Base-by-base conservation (phyloP, 2,329 filamentous ascomycete species). In the Penicillium fuscoglaucum region DNA sequence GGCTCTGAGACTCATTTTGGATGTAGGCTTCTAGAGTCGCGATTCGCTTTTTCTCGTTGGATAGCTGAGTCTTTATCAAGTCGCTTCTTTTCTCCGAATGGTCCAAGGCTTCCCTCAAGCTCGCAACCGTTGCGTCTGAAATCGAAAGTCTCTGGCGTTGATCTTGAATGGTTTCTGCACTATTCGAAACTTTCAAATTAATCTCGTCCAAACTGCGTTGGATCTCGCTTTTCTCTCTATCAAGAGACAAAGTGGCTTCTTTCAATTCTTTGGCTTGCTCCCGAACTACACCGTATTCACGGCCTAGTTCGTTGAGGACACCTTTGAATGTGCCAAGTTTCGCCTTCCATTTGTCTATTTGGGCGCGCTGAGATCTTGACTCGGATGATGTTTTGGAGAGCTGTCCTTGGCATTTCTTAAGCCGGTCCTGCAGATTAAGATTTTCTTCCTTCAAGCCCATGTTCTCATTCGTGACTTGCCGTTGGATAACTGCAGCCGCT, bases 331-430 rank as follows among this genome's bases (percentile, higher is more conserved):
- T 74, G 6, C 55, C 50, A 7, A 77, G 56, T 35, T 71, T 75
- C 6, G 57, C 51, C 58, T 72, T 77, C 74, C 74, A 77, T 29
- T 64, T 60, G 19, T 71, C 69, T 28, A 74, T 57, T 19, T 70
- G 68, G 8, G 65, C 54, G 37, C 60, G 62, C 9, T 68, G 64
- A 6, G 59, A 43, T 9, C 61, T 65, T 3, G 62, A 54, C 15
- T 74, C 66, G 4, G 52, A 60, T 19, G 63, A 50, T 21, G 63
- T 64, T 40, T 66, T 67, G 33, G 65, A 58, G 12, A 70, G 47
- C 8, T 64, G 57, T 6, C 35, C 39, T n/a, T 65, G 53, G 5
- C 61, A 58, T 12, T 57, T 47, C 6, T 64, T 59, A 12, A 74
- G 37, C n/a, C 70, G 60, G 6, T 52, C 57, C 29, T 62, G 69